These are phyloP conservation scores for Xylariaceae sp. DNA, from an alignment of 2,329 filamentous ascomycete genomes.

Conservation along the genomic window DNA sequence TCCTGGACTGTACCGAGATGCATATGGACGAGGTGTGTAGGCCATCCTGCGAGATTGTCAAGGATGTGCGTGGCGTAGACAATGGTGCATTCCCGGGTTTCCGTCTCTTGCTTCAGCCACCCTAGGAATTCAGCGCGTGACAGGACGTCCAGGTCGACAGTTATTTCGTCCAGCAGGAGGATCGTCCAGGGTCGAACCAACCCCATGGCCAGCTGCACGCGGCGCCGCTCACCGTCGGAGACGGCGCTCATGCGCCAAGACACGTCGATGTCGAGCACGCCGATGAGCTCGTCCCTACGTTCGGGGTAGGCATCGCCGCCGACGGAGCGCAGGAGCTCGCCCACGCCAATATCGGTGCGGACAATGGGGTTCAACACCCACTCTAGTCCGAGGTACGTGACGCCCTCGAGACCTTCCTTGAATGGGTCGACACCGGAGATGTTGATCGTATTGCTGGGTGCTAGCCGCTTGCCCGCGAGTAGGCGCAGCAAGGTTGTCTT, in stretches of 20 bases:
- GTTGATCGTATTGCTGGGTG: conserved; percentile 68
- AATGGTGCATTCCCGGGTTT: conserved; percentile 77
- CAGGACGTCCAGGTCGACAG: conserved; percentile 89
- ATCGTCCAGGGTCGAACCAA: conserved; percentile 88
- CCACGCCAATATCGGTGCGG: conserved; percentile 88
- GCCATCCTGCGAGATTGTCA: conserved; percentile 92
- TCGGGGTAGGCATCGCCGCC: conserved; percentile 80
- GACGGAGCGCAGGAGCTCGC: conserved; percentile 77
- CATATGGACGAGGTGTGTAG: conserved; percentile 95
- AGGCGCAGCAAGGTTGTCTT: conserved; percentile 96
- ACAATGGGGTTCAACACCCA: conserved; percentile 98
- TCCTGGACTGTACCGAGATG: conserved; percentile 82
- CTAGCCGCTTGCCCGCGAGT: conserved; percentile 89
- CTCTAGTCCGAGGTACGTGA: conserved; percentile 94
- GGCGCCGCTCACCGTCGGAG: conserved; percentile 82
- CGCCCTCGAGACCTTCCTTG: conserved; percentile 81
- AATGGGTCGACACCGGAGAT: conserved; percentile 89
- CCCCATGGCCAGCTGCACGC: conserved; percentile 96
- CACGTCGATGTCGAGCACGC: conserved; percentile 86
- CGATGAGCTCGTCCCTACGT: conserved; percentile 80
- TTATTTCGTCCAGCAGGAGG: conserved; percentile 90
- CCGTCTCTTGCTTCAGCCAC: conserved; percentile 85
- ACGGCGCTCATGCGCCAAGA: conserved; percentile 95
- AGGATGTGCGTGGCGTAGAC: conserved; percentile 98
- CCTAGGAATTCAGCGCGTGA: conserved; percentile 77